Evolutionary conservation across 2,329 filamentous ascomycete genomes (phyloP).

Genomic region (Curvularia lunata): DNA sequence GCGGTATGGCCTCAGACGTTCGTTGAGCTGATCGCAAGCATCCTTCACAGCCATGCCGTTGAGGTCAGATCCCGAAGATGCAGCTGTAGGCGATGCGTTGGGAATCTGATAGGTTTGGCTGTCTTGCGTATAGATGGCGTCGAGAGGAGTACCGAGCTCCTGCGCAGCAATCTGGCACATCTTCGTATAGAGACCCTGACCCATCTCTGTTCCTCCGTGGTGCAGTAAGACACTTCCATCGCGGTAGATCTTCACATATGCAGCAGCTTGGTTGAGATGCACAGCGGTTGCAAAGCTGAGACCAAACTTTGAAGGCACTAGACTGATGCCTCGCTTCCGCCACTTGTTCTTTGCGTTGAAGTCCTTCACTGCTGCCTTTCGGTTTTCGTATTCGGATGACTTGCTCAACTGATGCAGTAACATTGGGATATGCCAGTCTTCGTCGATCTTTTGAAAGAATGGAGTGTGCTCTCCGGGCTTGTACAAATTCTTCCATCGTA

Average conservation of each 20-base stretch:
- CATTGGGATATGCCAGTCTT: constrained; percentile 89
- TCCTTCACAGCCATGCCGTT: constrained; percentile 95
- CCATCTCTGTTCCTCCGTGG: constrained; percentile 97
- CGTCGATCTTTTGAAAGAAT: constrained; percentile 81
- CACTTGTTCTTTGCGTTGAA: constrained; percentile 88
- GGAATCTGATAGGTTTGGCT: constrained; percentile 83
- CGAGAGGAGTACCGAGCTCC: constrained; percentile 80
- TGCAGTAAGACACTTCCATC: constrained; percentile 91
- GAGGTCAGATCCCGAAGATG: constrained; percentile 89
- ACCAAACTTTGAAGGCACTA: constrained; percentile 95
- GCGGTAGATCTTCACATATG: constrained; percentile 93
- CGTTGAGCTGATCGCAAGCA: constrained; percentile 87
- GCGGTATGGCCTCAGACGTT: constrained; percentile 81
- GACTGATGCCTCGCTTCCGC: constrained; percentile 84
- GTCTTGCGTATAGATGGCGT: constrained; percentile 87
- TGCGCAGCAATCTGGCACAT: constrained; percentile 95
- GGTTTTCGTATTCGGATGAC: constrained; percentile 72
- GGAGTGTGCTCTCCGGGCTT: constrained; percentile 77
- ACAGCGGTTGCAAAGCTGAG: constrained; percentile 89
- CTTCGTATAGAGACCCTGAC: constrained; percentile 93
- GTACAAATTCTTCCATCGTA: constrained; percentile 88
- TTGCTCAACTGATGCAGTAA: constrained; percentile 86
- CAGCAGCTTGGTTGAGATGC: constrained; percentile 92
- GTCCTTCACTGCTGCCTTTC: constrained; percentile 70
- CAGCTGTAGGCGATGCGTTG: constrained; percentile 89